Conservation (phyloP, 2,329 filamentous ascomycete genomes). For the Pseudogymnoascus sp. region DNA sequence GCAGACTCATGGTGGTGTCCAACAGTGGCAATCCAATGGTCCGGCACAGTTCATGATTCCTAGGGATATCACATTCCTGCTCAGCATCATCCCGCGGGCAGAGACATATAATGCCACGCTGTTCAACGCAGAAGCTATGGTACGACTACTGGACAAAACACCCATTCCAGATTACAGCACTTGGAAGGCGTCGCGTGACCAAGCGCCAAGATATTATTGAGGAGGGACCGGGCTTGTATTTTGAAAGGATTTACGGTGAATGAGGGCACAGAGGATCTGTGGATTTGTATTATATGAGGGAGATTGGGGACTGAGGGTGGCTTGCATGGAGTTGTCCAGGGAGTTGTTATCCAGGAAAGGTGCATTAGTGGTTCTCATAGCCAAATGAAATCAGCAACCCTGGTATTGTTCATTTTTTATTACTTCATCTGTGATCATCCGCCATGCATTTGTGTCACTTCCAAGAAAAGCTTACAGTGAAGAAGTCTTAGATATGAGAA, state of each 20-base stretch:
- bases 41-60: slow-evolving; percentile 58
- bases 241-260: background rate
- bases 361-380: background rate
- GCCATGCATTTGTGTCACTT: background rate
- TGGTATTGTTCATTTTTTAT: background rate
- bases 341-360: background rate
- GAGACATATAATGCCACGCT: slow-evolving; percentile 61
- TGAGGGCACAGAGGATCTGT: background rate
- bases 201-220: slow-evolving; percentile 16
- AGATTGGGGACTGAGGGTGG: background rate
- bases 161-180: slow-evolving; percentile 52
- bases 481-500: background rate
- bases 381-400: background rate
- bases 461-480: background rate
- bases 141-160: slow-evolving; percentile 61
- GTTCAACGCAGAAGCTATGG: slow-evolving; percentile 62
- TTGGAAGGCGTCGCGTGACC: slow-evolving; percentile 37
- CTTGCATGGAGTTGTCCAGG: background rate
- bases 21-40: slow-evolving; percentile 25
- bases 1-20: slow-evolving; percentile 37
- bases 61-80: slow-evolving; percentile 50
- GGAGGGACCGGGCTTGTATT: background rate
- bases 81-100: slow-evolving; percentile 55
- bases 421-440: background rate
- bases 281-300: background rate